Percentiles rank a stretch among this genome's conserved stretches.
Conservation (phyloP, 768 basidiomycete species). For the Clathrus columnatus region DNA sequence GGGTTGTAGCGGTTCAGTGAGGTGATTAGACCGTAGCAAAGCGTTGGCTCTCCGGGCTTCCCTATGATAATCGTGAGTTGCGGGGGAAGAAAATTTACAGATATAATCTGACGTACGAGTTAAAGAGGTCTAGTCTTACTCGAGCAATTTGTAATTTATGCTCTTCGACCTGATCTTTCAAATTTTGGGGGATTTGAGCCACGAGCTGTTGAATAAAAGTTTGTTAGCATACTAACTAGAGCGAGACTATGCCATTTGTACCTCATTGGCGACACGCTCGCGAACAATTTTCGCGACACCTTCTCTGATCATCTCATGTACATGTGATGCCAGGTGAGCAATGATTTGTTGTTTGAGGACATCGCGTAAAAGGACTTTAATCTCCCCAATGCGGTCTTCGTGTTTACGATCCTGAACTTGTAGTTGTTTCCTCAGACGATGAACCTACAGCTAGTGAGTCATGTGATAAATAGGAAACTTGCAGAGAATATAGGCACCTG, state of each 20-base stretch:
- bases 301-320: conserved; percentile 28
- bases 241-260: conserved; percentile 17
- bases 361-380: conserved; percentile 27
- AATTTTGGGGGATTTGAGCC: conserved; percentile 33
- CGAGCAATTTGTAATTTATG: conserved; percentile 37
- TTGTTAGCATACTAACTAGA: not conserved
- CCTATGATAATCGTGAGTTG: conserved; percentile 19
- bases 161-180: conserved; percentile 30
- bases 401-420: conserved; percentile 32
- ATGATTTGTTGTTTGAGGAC: conserved; percentile 35
- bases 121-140: conserved; percentile 35
- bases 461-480: not conserved
- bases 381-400: conserved; percentile 28
- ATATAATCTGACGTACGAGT: conserved; percentile 32
- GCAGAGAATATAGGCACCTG: conserved; percentile 31
- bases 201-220: conserved; percentile 27
- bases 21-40: conserved; percentile 27
- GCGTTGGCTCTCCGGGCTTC: conserved; percentile 40
- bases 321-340: conserved; percentile 29
- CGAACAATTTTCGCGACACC: conserved; percentile 30
- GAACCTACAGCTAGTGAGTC: conserved; percentile 28
- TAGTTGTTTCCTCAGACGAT: conserved; percentile 29
- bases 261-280: conserved; percentile 36
- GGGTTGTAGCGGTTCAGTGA: conserved; percentile 37
- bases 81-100: conserved; percentile 1